These are phyloP conservation scores for Boletus semigastroideus DNA, from an alignment of 1,284 basidiomycete species.

Conservation along the genomic window DNA sequence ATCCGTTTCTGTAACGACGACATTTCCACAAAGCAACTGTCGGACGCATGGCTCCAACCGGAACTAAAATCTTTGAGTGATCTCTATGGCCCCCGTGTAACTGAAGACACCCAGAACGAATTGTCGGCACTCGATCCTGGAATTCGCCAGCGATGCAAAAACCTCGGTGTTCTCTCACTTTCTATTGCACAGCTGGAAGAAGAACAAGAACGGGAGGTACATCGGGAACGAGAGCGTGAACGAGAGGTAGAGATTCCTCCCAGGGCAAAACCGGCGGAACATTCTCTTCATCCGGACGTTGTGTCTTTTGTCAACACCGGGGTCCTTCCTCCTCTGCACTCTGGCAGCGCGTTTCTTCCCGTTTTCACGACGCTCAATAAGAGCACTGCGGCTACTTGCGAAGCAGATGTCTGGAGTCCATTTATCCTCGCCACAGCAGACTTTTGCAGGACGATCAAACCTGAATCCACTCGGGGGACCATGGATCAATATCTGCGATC, in stretches of 20 bases:
- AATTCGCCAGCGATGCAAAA: neutral
- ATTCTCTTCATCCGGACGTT: neutral
- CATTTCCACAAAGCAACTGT: neutral
- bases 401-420: neutral
- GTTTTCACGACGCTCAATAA: neutral
- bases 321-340: neutral
- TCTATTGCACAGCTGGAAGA: neutral
- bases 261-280: neutral
- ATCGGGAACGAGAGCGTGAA: slow-evolving; percentile 1
- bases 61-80: neutral
- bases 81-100: neutral
- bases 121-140: neutral
- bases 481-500: neutral
- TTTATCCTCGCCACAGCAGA: too few relatives aligned
- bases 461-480: neutral
- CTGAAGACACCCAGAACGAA: too few relatives aligned
- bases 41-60: neutral
- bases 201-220: slow-evolving; percentile 1
- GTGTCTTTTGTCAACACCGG: neutral
- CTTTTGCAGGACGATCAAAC: neutral
- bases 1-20: neutral
- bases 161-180: neutral
- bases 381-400: neutral
- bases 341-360: neutral
- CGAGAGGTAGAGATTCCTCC: slow-evolving; percentile 4